Conservation (phyloP, 805 yeast genomes). For the Scheffersomyces stipitis region DNA sequence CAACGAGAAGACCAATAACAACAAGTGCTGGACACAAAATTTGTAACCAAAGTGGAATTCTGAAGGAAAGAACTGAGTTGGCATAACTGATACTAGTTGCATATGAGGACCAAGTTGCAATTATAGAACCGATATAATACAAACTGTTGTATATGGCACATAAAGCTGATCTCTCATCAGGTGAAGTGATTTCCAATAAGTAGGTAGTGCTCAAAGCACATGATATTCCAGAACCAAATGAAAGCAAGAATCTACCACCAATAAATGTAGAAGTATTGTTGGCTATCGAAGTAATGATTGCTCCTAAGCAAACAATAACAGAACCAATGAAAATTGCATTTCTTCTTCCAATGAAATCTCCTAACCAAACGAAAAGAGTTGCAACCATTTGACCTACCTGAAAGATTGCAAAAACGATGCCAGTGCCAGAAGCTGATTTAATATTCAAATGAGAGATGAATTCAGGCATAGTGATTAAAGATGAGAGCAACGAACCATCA, state of each 20-base stretch:
- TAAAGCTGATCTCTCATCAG: neutral
- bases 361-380: slow-evolving; percentile 1
- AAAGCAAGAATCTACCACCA: slow-evolving; percentile 1
- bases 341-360: slow-evolving; percentile 1
- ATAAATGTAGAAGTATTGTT: neutral
- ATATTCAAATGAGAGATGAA: neutral
- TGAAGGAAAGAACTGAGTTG: slow-evolving; percentile 6
- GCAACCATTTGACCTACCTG: slow-evolving; percentile 1
- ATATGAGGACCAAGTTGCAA: slow-evolving; percentile 2
- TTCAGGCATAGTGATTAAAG: slow-evolving; percentile 9
- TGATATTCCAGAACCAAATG: neutral
- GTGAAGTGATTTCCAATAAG: slow-evolving; percentile 1
- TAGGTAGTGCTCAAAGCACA: neutral
- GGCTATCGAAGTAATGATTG: neutral
- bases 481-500: slow-evolving; percentile 5
- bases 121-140: slow-evolving; percentile 1
- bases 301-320: neutral
- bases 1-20: neutral
- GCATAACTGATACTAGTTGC: slow-evolving; percentile 1
- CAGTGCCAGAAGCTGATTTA: neutral
- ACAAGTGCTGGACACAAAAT: slow-evolving; percentile 12
- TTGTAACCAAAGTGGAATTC: slow-evolving; percentile 13
- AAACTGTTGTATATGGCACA: neutral
- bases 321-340: neutral
- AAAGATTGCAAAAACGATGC: slow-evolving; percentile 1